These are phyloP conservation scores for Eimeria necatrix DNA, from an alignment of 169 alveolate genomes.

Conservation along the genomic window DNA sequence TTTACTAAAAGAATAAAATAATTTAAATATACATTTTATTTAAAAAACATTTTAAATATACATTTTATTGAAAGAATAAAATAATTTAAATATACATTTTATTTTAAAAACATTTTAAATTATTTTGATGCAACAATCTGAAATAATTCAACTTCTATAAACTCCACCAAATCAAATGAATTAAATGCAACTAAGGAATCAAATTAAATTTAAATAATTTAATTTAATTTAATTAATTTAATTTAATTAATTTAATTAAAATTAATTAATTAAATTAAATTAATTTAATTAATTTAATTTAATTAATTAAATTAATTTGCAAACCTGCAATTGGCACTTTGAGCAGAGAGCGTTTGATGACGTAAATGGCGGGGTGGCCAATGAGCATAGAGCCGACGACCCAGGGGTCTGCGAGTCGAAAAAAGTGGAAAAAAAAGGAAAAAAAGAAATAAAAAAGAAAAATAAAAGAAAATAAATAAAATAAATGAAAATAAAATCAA, in stretches of 20 bases:
- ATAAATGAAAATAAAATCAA: not conserved
- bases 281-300: too few relatives aligned
- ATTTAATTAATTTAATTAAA: not conserved
- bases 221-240: too few relatives aligned
- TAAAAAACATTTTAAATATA: too few relatives aligned
- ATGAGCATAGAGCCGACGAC: slow-evolving; percentile 78
- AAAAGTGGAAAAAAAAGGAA: not conserved
- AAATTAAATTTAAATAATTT: too few relatives aligned
- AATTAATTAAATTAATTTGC: too few relatives aligned
- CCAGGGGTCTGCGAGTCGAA: slow-evolving; percentile 89
- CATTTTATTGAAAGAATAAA: too few relatives aligned
- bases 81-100: not conserved
- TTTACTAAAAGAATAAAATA: not conserved
- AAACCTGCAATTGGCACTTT: slow-evolving; percentile 86
- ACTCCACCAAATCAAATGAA: too few relatives aligned
- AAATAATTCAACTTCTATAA: too few relatives aligned
- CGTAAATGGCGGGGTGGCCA: slow-evolving; percentile 85
- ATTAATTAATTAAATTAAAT: too few relatives aligned
- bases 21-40: not conserved
- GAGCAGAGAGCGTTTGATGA: slow-evolving; percentile 84
- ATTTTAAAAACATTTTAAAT: too few relatives aligned
- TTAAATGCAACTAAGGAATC: too few relatives aligned
- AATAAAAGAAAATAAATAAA: not conserved
- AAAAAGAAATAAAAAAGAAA: not conserved
- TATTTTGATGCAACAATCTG: too few relatives aligned